Evolutionary conservation across 2,329 filamentous ascomycete genomes (phyloP).

Genomic region (Truncatella angustata): DNA sequence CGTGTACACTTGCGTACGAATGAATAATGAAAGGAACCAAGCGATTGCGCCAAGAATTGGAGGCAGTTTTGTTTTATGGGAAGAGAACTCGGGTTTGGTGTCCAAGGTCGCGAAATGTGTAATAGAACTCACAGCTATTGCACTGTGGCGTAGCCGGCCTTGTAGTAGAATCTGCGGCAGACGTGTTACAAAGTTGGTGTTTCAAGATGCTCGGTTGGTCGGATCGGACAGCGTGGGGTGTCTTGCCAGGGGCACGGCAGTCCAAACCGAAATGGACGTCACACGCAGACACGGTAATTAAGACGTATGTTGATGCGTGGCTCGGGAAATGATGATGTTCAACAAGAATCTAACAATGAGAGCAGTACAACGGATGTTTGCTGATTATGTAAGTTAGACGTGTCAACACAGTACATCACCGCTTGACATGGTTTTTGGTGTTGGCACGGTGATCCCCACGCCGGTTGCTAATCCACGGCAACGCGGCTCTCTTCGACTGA

Average conservation of each 20-base stretch:
- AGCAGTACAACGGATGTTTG: too few relatives aligned
- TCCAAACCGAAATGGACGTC: not conserved
- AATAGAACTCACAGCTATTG: not conserved
- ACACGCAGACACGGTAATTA: not conserved
- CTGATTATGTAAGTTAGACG: too few relatives aligned
- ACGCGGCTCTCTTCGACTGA: not conserved
- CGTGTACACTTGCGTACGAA: too few relatives aligned
- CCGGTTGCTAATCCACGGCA: not conserved
- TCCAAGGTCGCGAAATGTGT: not conserved
- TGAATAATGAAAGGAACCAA: not conserved
- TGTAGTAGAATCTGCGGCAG: slow-evolving; percentile 17
- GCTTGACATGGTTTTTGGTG: too few relatives aligned
- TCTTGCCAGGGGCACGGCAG: not conserved
- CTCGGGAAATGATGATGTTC: not conserved
- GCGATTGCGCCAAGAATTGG: not conserved
- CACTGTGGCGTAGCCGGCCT: slow-evolving; percentile 8
- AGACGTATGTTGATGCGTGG: not conserved
- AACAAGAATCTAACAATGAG: not conserved
- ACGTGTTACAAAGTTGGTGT: slow-evolving; percentile 20
- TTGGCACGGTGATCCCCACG: too few relatives aligned
- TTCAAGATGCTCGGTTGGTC: slow-evolving; percentile 14
- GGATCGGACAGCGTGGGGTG: not conserved
- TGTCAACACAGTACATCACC: too few relatives aligned
- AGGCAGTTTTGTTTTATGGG: not conserved
- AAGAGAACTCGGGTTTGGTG: not conserved